phyloP scores from a whole-genome alignment of 75 land plant genomes.

The Pinus albicaulis region DNA sequence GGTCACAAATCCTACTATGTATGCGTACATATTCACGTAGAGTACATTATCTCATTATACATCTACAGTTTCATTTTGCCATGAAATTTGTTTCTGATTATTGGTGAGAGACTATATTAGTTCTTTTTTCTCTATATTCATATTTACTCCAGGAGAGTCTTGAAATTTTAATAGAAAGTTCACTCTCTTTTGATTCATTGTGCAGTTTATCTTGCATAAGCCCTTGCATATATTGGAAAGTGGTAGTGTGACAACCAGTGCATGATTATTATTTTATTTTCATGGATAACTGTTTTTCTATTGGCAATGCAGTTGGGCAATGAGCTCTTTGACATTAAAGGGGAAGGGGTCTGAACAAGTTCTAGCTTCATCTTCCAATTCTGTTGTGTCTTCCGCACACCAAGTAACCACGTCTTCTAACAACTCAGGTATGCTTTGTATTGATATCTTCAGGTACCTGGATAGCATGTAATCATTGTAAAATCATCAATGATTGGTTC shows the following conservation, averaged over 20 bases:
- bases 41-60: neutral
- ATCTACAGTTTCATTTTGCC: neutral
- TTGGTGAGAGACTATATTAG: neutral
- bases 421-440: constrained; percentile 16
- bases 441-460: too few species aligned
- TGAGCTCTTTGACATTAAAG: constrained; percentile 83
- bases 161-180: neutral
- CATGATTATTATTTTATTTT: neutral
- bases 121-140: neutral
- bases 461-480: too few species aligned
- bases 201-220: neutral
- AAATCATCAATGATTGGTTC: too few species aligned
- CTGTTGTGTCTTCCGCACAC: constrained; percentile 20
- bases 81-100: neutral
- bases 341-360: constrained; percentile 68
- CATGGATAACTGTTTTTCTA: neutral
- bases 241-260: neutral
- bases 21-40: neutral
- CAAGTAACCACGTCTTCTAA: constrained; percentile 14
- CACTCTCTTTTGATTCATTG: neutral
- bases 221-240: neutral
- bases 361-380: constrained; percentile 25
- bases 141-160: neutral
- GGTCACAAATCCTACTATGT: too few species aligned
- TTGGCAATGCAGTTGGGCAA: constrained; percentile 83